Conservation (phyloP, 345 rosid species). For the Eucalyptus pumila region DNA sequence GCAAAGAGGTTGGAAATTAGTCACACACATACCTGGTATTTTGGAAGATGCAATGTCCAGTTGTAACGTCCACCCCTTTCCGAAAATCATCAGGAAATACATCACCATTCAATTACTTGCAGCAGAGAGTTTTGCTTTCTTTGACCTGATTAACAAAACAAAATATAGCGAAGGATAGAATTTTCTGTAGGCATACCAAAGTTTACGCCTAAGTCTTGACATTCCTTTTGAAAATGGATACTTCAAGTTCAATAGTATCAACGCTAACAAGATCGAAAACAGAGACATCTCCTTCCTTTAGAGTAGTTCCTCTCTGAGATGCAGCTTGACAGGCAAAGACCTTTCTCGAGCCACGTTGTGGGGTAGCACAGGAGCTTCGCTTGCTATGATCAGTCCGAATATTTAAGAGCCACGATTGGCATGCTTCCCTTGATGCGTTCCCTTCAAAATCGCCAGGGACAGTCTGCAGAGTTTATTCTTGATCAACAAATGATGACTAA, state of each 20-base stretch:
- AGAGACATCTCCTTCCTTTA: neutral
- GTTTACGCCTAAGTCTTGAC: neutral
- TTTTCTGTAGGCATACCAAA: neutral
- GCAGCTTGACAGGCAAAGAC: neutral
- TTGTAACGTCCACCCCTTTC: neutral
- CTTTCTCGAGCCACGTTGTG: neutral
- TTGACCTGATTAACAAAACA: neutral
- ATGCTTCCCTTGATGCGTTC: no score
- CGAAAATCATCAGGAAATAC: neutral
- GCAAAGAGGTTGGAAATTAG: no score
- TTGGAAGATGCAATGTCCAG: neutral
- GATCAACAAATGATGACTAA: no score
- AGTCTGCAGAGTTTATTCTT: no score
- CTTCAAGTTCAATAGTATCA: neutral
- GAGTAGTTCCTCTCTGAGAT: no score
- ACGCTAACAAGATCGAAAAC: neutral
- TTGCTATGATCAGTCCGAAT: no score
- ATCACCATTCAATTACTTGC: neutral
- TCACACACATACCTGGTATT: neutral
- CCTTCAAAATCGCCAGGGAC: no score
- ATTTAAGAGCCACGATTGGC: no score
- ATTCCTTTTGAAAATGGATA: neutral
- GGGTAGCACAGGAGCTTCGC: no score
- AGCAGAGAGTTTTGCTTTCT: neutral
- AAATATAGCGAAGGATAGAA: neutral